Evolutionary conservation across 2,329 filamentous ascomycete genomes (phyloP).

Genomic region (Aspergillus niger): DNA sequence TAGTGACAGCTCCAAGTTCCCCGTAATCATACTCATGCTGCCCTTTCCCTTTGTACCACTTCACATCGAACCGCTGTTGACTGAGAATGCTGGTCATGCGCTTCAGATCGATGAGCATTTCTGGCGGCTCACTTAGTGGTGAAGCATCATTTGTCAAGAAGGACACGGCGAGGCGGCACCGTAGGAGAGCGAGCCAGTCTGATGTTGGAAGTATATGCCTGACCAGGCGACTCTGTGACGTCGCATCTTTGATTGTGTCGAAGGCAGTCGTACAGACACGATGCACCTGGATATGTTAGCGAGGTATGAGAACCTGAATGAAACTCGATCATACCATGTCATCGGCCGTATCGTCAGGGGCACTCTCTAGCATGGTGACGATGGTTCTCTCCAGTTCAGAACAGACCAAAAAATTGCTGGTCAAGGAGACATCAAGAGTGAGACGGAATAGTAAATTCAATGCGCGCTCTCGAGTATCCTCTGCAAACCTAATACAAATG

Average conservation of each 20-base stretch:
- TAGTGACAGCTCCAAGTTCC: constrained; percentile 64
- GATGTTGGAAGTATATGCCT: constrained; percentile 43
- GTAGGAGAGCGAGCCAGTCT: constrained; percentile 39
- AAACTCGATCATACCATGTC: constrained; percentile 23
- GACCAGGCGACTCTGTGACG: constrained; percentile 44
- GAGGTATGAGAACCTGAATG: background rate
- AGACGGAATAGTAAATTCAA: constrained; percentile 40
- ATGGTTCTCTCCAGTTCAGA: constrained; percentile 39
- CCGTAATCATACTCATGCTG: constrained; percentile 59
- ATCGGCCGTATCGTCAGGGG: constrained; percentile 22
- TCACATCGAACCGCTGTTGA: constrained; percentile 36
- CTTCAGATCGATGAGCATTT: constrained; percentile 33
- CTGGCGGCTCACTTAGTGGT: constrained; percentile 29
- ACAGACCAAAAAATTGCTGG: constrained; percentile 30
- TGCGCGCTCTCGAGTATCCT: constrained; percentile 34
- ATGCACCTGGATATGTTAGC: constrained; percentile 29
- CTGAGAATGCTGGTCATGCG: constrained; percentile 32
- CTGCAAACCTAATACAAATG: constrained; percentile 33
- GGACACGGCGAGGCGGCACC: constrained; percentile 42
- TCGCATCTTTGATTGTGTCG: constrained; percentile 40
- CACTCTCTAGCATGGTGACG: constrained; percentile 31
- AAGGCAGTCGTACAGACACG: constrained; percentile 31
- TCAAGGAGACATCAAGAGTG: constrained; percentile 39
- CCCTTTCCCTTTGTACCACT: constrained; percentile 27
- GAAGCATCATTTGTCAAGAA: constrained; percentile 36